Evolutionary conservation across 345 rosid species (phyloP).

Genomic region (Murraya koenigii): DNA sequence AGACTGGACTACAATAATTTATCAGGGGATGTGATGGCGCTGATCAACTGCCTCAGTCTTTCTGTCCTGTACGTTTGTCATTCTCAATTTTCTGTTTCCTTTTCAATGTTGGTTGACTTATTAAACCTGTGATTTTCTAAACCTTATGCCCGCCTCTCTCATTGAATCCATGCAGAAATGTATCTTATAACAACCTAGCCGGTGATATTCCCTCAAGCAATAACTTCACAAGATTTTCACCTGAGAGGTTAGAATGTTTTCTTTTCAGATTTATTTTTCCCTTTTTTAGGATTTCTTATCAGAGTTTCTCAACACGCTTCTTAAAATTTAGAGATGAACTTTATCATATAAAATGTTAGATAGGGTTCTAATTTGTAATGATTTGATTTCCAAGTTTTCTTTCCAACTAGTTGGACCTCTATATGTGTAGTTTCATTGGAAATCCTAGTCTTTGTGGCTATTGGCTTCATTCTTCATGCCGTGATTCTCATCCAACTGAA

Average conservation of each 20-base stretch:
- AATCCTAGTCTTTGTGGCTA: constrained; percentile 78
- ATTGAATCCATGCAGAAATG: constrained; percentile 50
- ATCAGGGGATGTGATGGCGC: constrained; percentile 68
- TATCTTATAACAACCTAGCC: constrained; percentile 73
- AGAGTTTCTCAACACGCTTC: no score
- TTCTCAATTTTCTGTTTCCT: background rate
- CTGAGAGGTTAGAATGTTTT: constrained; percentile 51
- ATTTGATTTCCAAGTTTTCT: background rate
- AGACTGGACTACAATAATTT: constrained; percentile 76
- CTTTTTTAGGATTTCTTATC: no score
- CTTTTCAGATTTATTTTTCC: background rate
- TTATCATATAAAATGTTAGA: background rate
- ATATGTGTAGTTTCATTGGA: constrained; percentile 64
- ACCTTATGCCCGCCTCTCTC: background rate
- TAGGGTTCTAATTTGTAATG: background rate
- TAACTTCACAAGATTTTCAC: constrained; percentile 75
- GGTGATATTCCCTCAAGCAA: constrained; percentile 76
- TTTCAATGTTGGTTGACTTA: background rate
- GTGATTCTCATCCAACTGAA: constrained; percentile 47
- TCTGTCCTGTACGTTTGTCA: constrained; percentile 51
- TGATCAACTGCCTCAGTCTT: constrained; percentile 73
- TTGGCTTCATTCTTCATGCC: constrained; percentile 73
- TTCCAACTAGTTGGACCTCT: background rate
- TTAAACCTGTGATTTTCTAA: background rate
- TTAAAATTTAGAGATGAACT: background rate